Evolutionary conservation across 164 flowering plant genomes (phyloP).

Genomic region (Piper longum): DNA sequence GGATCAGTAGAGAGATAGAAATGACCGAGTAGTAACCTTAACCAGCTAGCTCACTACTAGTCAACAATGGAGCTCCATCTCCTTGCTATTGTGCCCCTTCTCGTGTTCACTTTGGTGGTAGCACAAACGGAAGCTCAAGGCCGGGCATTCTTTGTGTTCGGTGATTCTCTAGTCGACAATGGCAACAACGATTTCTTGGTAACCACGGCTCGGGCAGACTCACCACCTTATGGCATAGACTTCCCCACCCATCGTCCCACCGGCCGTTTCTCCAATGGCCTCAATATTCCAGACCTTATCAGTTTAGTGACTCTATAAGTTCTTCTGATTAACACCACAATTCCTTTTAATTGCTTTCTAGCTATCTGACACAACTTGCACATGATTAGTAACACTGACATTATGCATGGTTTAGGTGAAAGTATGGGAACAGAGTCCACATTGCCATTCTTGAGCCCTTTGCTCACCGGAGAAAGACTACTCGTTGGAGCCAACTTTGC

Average conservation of each 20-base stretch:
- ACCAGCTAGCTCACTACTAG: not conserved
- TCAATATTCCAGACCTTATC: constrained; percentile 66
- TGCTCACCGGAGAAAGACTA: constrained; percentile 40
- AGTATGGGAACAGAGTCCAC: constrained; percentile 37
- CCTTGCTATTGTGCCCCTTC: not conserved
- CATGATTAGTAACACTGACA: not conserved
- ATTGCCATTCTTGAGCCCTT: constrained; percentile 56
- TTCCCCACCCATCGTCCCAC: constrained; percentile 54
- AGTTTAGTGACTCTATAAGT: constrained; percentile 19
- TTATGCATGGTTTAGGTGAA: constrained; percentile 29
- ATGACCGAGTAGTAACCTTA: too few species aligned
- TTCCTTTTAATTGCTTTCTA: too few species aligned
- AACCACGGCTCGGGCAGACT: constrained; percentile 68
- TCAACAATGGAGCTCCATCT: not conserved
- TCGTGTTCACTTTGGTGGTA: not conserved
- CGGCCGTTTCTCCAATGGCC: constrained; percentile 84
- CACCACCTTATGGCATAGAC: constrained; percentile 73
- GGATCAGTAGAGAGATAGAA: not conserved
- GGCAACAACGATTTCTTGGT: constrained; percentile 70
- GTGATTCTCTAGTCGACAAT: constrained; percentile 69
- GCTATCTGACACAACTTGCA: too few species aligned
- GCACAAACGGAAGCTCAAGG: constrained; percentile 12
- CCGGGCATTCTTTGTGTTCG: constrained; percentile 71
- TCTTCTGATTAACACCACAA: not conserved
- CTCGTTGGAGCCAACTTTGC: constrained; percentile 85